Evolutionary conservation across 257 asterid species (phyloP), one percentile per base, ranked within the genome.

Genomic region (Cinchona pubescens): DNA sequence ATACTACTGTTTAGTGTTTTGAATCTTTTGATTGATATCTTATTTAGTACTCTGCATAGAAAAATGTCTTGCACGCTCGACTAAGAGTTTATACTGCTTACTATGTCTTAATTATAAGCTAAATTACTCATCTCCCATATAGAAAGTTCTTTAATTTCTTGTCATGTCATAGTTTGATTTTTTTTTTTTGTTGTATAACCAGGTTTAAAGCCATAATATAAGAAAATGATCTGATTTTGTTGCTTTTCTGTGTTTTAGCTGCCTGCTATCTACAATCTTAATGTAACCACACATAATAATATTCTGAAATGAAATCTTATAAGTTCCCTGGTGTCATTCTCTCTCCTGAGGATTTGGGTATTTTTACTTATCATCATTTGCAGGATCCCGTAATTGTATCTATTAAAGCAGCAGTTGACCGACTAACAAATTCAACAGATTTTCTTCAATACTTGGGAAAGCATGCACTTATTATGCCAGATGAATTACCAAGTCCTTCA

Each of bases 351-450:
- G 6, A 21, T 37, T 37, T 65, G 38, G 9, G 18, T 65, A 38
- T 23, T 35, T 65, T 61, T 65, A 21, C 30, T 12, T 46, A 38
- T 38, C 23, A 30, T 45, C 30, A 58, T 53, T 42, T 71, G 80
- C 78, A 89, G 94, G 94, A 87, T 58, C 88, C 91, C n/a, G 45
- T 84, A 75, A 82, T 89, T 1, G 86, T 78, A 56, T 81, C 88
- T 23, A 76, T 89, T 66, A 79, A 81, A 72, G 80, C 82, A 53
- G 91, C 94, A 12, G 84, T 85, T 0, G 86, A 89, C 53, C 80
- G 90, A 35, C 75, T 89, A 72, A 71, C 86, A 11, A 72, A 84
- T 67, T 85, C 91, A 38, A 89, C 91, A 5, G 73, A 74, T 49
- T 85, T 83, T 76, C 91, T 87, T 72, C 87, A 87, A 10, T 89